These are phyloP conservation scores for Penicillium corylophilum DNA, from an alignment of 2,329 filamentous ascomycete species.

Conservation along the genomic window DNA sequence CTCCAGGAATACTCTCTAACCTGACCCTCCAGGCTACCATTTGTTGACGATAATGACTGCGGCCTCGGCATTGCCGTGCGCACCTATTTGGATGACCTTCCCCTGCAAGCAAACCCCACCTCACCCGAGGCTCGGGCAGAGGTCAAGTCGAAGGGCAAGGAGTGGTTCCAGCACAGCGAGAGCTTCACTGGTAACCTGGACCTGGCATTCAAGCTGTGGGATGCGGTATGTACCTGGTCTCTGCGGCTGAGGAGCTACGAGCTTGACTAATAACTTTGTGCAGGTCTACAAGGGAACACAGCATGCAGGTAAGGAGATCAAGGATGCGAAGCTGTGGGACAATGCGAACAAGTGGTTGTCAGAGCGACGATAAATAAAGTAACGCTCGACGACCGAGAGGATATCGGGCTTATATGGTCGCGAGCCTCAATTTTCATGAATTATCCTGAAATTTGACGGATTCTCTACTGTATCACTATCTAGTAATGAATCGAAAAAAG, in stretches of 20 bases:
- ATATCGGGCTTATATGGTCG: constrained; percentile 13
- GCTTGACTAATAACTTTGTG: constrained; percentile 11
- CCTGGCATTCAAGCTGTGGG: constrained; percentile 63
- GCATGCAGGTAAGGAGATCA: constrained; percentile 52
- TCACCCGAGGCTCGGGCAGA: constrained; percentile 50
- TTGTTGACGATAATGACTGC: constrained; percentile 47
- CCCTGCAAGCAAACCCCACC: constrained; percentile 56
- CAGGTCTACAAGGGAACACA: constrained; percentile 61
- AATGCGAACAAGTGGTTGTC: constrained; percentile 61
- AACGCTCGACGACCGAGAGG: constrained; percentile 1
- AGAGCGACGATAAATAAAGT: constrained; percentile 33
- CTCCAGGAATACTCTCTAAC: constrained; percentile 1
- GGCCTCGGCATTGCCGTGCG: constrained; percentile 50
- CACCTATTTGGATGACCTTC: constrained; percentile 54
- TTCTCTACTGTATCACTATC: constrained; percentile 27
- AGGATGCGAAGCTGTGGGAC: constrained; percentile 57
- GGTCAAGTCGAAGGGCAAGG: constrained; percentile 53
- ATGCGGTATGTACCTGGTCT: constrained; percentile 53
- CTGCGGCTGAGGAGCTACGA: not conserved
- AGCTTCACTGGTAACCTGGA: constrained; percentile 60
- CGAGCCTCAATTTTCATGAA: constrained; percentile 6
- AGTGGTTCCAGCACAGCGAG: constrained; percentile 62
- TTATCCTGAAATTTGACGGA: constrained; percentile 7
- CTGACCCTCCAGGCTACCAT: constrained; percentile 37
- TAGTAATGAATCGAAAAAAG: constrained; percentile 18